Conservation (phyloP, 2,329 filamentous ascomycete genomes). For the Colletotrichum higginsianum region DNA sequence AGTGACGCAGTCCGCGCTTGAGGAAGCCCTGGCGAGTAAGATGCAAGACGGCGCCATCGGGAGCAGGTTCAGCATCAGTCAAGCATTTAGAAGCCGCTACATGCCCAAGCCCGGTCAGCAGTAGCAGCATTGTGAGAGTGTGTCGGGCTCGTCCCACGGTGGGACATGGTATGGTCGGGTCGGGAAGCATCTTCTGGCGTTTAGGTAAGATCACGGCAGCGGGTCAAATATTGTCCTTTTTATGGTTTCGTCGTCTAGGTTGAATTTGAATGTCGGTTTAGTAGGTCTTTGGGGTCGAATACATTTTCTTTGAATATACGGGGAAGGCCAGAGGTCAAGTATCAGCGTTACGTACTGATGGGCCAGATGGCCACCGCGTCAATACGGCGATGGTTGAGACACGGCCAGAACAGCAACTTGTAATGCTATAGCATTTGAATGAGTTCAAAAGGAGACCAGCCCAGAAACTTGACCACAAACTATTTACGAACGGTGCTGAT, state of each 20-base stretch:
- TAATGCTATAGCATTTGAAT: neutral
- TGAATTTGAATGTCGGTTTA: conserved; percentile 2
- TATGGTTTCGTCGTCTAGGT: conserved; percentile 5
- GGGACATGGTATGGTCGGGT: conserved; percentile 22
- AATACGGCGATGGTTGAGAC: neutral
- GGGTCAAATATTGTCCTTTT: conserved; percentile 20
- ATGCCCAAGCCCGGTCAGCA: conserved; percentile 51
- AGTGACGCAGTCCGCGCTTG: conserved; percentile 84
- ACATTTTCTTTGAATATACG: neutral
- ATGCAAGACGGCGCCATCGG: conserved; percentile 74
- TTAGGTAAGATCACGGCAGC: conserved; percentile 39
- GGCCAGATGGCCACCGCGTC: neutral
- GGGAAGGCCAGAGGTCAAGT: neutral
- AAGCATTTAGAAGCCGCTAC: conserved; percentile 76
- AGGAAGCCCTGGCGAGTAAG: conserved; percentile 82
- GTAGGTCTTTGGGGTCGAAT: conserved; percentile 15
- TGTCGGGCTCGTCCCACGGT: conserved; percentile 1
- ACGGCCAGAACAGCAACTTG: neutral
- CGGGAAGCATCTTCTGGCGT: conserved; percentile 37
- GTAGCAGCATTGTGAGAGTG: conserved; percentile 24
- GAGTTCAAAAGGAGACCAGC: neutral
- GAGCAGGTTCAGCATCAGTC: conserved; percentile 79
- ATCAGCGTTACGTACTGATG: neutral
- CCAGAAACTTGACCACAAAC: neutral
- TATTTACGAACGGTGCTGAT: neutral